These are phyloP conservation scores for Abelmoschus esculentus DNA, from an alignment of 345 rosid species.

Conservation along the genomic window DNA sequence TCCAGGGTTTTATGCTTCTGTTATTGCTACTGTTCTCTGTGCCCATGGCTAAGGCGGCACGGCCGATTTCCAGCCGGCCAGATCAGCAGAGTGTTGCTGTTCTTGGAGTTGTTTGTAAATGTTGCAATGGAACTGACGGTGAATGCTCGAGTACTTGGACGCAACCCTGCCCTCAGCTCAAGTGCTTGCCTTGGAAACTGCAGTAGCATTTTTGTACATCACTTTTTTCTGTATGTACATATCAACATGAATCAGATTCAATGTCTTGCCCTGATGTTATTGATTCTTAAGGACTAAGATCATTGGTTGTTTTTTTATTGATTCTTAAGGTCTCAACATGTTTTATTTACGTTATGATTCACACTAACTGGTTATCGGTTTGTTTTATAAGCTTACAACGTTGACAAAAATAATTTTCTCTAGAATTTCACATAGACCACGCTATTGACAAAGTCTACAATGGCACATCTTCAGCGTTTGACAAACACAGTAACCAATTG, in stretches of 20 bases:
- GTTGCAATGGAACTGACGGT: conserved; percentile 36
- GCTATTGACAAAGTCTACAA: no score
- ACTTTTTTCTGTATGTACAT: not conserved
- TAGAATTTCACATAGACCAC: no score
- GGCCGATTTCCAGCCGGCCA: conserved; percentile 6
- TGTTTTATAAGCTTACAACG: no score
- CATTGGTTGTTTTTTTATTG: not conserved
- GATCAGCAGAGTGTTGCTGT: conserved; percentile 22
- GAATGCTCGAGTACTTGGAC: conserved; percentile 40
- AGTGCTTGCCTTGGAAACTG: conserved; percentile 51
- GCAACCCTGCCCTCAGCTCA: conserved; percentile 39
- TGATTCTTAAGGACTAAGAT: not conserved
- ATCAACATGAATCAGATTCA: not conserved
- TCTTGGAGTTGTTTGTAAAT: conserved; percentile 55
- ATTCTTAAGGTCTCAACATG: not conserved
- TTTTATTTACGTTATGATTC: no score
- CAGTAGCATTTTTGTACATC: not conserved
- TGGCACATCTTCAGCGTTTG: no score
- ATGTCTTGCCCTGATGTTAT: not conserved
- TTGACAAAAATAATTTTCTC: no score
- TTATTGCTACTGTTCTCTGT: not conserved
- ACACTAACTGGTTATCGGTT: no score
- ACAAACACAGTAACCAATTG: no score
- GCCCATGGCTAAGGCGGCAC: not conserved
- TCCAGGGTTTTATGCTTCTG: not conserved